A percentile compares a stretch with the other conserved stretches of the same genome.
Evolutionary conservation across 2,329 filamentous ascomycete species (phyloP).

Genomic region (Alternaria ethzedia): DNA sequence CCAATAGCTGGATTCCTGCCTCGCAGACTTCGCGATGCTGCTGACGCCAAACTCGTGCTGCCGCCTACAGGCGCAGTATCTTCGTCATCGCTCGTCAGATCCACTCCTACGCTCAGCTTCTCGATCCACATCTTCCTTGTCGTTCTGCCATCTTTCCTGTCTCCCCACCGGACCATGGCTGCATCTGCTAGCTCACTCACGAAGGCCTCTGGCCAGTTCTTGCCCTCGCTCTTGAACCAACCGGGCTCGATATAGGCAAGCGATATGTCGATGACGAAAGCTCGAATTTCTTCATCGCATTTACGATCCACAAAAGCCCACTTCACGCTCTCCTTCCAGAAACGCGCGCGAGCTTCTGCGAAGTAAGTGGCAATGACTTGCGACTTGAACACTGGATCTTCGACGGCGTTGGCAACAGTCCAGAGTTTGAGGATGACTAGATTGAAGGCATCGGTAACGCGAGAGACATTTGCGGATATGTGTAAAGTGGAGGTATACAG

Average conservation of each 20-base stretch:
- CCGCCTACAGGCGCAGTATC: neutral
- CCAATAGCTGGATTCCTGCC: neutral
- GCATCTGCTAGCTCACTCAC: neutral
- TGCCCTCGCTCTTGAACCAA: neutral
- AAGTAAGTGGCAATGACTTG: neutral
- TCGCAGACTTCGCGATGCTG: neutral
- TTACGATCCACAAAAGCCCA: neutral
- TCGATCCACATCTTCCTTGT: neutral
- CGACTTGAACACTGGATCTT: neutral
- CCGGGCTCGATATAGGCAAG: neutral
- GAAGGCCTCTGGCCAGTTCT: neutral
- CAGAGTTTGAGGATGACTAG: neutral
- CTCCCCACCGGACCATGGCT: neutral
- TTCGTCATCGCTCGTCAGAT: neutral
- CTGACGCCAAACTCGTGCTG: neutral
- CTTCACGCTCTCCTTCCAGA: neutral
- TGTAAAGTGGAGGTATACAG: slow-evolving; percentile 9
- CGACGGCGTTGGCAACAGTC: neutral
- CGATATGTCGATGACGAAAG: neutral
- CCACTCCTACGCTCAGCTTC: neutral
- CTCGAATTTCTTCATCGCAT: neutral
- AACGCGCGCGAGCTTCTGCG: neutral
- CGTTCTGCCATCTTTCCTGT: neutral
- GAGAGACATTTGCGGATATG: neutral
- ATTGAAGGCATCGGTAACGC: neutral